Base-by-base conservation (phyloP, 2,329 filamentous ascomycete genomes). In the Xylariales sp. region DNA sequence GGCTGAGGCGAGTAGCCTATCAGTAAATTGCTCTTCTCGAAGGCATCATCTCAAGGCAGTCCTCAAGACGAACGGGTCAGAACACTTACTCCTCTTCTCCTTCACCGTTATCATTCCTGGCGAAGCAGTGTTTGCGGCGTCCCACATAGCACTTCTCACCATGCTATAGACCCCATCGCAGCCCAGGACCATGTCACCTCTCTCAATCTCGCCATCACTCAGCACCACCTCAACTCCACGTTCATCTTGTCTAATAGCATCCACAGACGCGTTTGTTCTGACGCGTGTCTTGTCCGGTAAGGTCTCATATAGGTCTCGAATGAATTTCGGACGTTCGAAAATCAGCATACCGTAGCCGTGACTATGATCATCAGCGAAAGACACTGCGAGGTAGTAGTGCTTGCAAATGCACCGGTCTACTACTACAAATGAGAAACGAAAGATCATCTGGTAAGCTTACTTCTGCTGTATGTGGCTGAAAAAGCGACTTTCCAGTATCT, bases 61-160 rank as follows among this genome's bases (percentile, higher is more conserved):
- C n/a, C n/a, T n/a, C n/a, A n/a, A n/a, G n/a, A n/a, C n/a, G n/a
- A n/a, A 35, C 20, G 12, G 31, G 21, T 4, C 15, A 16, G n/a
- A 41, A 25, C 18, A 19, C 22, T 32, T 29, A 37, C 34, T 14
- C 20, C 9, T 39, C 22, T 51, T 52, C 28, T 53, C 51, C 31
- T 46, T 28, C 11, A 24, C 14, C 7, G 44, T 39, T 14, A 53
- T 48, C n/a, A 48, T 18, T 3, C 45, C 48, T 2, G 47, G 50
- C 24, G 35, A 27, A 9, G 42, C n/a, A 10, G 12, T n/a, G 38
- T 48, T 46, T 7, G 44, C 47, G 22, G 50, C 43, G 9, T 53
- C 29, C 50, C 51, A 57, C 48, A 58, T 57, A 11, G 45, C 29
- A n/a, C 10, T 36, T 10, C 46, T 42, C 29, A 43, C 29, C 22